These are phyloP conservation scores for Wickerhamiella kurtzmanii DNA, from an alignment of 805 yeast genomes.

Conservation along the genomic window DNA sequence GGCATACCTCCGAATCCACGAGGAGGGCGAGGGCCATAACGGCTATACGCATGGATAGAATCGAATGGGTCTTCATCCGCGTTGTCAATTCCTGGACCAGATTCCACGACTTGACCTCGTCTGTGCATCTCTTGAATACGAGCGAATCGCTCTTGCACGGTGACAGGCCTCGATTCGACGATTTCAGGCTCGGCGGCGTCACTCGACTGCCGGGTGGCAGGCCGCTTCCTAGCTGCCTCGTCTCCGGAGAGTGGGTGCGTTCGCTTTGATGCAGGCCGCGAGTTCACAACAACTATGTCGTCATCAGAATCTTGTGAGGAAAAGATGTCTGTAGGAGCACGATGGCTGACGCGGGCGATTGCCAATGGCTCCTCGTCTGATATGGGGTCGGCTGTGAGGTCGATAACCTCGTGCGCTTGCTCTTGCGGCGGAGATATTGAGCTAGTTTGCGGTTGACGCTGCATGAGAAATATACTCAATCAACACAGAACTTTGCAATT, in stretches of 20 bases:
- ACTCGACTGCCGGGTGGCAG: neutral
- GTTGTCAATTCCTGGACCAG: neutral
- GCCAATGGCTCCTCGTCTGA: neutral
- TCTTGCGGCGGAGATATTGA: no score
- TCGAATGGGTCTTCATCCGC: neutral
- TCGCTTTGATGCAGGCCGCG: neutral
- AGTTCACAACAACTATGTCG: neutral
- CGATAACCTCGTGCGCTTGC: neutral
- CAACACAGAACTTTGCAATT: no score
- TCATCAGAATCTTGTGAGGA: neutral
- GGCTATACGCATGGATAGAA: no score
- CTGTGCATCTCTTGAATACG: conserved; percentile 11
- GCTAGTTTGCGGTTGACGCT: no score
- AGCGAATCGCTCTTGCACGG: conserved; percentile 11
- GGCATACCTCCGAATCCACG: no score
- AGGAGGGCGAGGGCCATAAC: no score
- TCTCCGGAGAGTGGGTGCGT: neutral
- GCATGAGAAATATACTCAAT: no score
- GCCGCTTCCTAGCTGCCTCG: neutral
- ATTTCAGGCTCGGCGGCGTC: conserved; percentile 7
- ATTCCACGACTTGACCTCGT: conserved; percentile 7
- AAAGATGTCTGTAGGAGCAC: neutral
- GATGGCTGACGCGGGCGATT: neutral
- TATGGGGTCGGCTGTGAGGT: neutral
- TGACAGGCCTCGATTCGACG: conserved; percentile 7